phyloP scores from a whole-genome alignment of 2,329 filamentous ascomycete genomes.

The Alternaria sp. region DNA sequence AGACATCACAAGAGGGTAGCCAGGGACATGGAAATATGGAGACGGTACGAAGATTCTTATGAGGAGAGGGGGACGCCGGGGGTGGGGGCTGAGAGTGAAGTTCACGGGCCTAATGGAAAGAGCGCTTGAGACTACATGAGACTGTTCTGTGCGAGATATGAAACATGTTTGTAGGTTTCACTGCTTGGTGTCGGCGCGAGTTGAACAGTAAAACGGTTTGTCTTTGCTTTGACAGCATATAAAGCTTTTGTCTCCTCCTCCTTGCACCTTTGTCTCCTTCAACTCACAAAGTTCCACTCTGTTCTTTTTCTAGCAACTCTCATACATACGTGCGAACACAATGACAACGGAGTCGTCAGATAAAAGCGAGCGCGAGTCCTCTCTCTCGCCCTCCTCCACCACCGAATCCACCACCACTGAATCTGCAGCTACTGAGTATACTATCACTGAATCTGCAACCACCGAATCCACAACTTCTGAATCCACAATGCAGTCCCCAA shows the following conservation, averaged over 20 bases:
- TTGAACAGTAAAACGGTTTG: background rate
- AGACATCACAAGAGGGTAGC: constrained; percentile 70
- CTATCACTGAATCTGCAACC: background rate
- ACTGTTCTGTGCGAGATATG: background rate
- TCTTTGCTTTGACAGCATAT: background rate
- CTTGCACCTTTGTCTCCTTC: background rate
- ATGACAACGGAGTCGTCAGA: background rate
- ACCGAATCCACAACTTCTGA: background rate
- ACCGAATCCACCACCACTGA: no score
- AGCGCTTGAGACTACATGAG: background rate
- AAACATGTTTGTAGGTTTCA: background rate
- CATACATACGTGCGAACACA: background rate
- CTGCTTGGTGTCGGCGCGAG: background rate
- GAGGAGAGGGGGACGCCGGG: constrained; percentile 53
- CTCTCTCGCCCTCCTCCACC: background rate
- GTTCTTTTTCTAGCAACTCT: background rate
- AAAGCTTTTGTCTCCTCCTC: background rate
- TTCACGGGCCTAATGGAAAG: constrained; percentile 28
- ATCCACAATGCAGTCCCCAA: no score
- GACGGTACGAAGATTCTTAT: constrained; percentile 70
- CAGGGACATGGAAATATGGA: constrained; percentile 73
- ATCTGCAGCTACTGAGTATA: background rate
- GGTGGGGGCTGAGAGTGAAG: constrained; percentile 47
- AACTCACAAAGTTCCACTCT: background rate
- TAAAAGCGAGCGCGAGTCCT: background rate